phyloP scores from a whole-genome alignment of 2,329 filamentous ascomycete species.

The Aspergillus ochraceus region DNA sequence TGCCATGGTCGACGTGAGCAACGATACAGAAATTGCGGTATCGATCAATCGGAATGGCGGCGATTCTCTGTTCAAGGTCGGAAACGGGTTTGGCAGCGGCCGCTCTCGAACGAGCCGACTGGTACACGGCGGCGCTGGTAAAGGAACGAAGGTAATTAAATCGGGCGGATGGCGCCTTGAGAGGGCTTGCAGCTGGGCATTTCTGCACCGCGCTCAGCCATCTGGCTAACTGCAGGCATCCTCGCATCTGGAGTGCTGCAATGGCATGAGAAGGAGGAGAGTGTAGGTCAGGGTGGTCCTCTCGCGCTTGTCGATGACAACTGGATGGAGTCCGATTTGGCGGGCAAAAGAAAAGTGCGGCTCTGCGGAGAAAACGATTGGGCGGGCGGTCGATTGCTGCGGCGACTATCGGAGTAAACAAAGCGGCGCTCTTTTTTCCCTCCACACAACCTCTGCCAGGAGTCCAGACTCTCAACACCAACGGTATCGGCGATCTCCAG shows the following conservation, averaged over 20 bases:
- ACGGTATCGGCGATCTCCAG: not conserved
- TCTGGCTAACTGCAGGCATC: conserved; percentile 49
- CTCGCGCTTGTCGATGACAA: not conserved
- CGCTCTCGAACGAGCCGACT: conserved; percentile 21
- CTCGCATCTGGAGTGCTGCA: conserved; percentile 45
- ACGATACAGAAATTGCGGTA: conserved; percentile 97
- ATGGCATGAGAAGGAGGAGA: conserved; percentile 29
- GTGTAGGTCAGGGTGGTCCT: not conserved
- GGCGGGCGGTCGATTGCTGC: conserved; percentile 36
- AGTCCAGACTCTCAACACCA: not conserved
- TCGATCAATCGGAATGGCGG: conserved; percentile 52
- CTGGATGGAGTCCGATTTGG: conserved; percentile 6
- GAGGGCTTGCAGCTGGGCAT: conserved; percentile 31
- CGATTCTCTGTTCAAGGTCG: conserved; percentile 60
- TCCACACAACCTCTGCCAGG: not conserved
- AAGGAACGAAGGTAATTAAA: conserved; percentile 31
- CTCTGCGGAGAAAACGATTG: conserved; percentile 34
- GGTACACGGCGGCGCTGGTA: conserved; percentile 25
- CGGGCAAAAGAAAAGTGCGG: conserved; percentile 20
- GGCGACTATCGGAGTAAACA: conserved; percentile 42
- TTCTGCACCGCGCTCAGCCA: conserved; percentile 45
- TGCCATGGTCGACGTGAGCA: conserved; percentile 97
- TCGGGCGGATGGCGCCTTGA: conserved; percentile 28
- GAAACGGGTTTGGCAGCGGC: conserved; percentile 31
- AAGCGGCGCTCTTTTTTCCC: conserved; percentile 18